phyloP scores from a whole-genome alignment of 495 filamentous ascomycete genomes.

The Aspergillus diversus region DNA sequence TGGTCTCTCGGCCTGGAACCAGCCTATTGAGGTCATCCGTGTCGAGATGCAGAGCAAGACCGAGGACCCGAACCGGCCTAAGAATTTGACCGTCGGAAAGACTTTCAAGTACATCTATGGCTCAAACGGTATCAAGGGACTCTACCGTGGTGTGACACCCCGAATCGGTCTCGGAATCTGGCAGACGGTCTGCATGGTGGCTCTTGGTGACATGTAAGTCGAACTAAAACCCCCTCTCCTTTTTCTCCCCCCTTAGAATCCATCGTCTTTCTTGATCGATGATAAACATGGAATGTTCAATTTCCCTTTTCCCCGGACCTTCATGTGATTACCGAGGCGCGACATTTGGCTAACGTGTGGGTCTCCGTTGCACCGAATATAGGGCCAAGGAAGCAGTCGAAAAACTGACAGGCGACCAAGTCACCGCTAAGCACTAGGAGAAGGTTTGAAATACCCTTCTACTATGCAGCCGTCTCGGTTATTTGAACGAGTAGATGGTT shows the following conservation, averaged over 20 bases:
- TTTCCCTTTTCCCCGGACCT: slow-evolving; percentile 14
- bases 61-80: slow-evolving; percentile 93
- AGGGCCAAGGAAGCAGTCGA: slow-evolving; percentile 98
- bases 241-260: slow-evolving; percentile 6
- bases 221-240: neutral
- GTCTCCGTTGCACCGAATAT: slow-evolving; percentile 40
- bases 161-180: slow-evolving; percentile 94
- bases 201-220: slow-evolving; percentile 96
- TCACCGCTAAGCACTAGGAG: slow-evolving; percentile 95
- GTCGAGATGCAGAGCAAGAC: slow-evolving; percentile 99
- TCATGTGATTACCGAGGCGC: slow-evolving; percentile 28
- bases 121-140: slow-evolving; percentile 83
- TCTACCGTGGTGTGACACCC: slow-evolving; percentile 95
- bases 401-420: slow-evolving; percentile 90
- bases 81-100: slow-evolving; percentile 96
- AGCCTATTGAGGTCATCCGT: slow-evolving; percentile 99
- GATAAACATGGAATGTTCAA: neutral
- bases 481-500: neutral
- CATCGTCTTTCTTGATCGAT: too few species aligned
- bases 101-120: slow-evolving; percentile 92
- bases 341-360: slow-evolving; percentile 42
- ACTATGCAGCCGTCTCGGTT: slow-evolving; percentile 27
- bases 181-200: slow-evolving; percentile 99
- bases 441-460: slow-evolving; percentile 57
- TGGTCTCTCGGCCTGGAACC: slow-evolving; percentile 96